Evolutionary conservation across 164 flowering plant genomes (phyloP).

Genomic region (Umbilicus rupestris): DNA sequence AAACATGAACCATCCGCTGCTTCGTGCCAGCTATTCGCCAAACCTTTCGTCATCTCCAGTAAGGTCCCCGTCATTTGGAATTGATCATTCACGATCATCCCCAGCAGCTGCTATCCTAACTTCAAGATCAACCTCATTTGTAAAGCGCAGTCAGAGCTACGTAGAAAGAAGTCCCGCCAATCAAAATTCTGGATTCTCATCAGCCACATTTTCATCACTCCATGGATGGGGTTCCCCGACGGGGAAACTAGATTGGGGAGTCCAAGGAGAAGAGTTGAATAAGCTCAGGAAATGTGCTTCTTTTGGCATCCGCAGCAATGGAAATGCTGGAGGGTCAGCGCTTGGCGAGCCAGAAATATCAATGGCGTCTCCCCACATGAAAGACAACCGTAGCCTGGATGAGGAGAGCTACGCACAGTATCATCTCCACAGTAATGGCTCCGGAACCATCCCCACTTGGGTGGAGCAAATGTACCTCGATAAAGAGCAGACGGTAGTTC

Average conservation of each 20-base stretch:
- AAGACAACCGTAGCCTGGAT: conserved; percentile 6
- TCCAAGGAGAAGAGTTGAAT: conserved; percentile 38
- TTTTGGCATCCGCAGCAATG: conserved; percentile 37
- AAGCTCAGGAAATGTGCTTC: conserved; percentile 44
- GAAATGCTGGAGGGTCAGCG: not conserved
- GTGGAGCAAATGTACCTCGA: conserved; percentile 52
- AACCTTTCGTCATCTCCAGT: conserved; percentile 30
- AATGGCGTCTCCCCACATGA: conserved; percentile 30
- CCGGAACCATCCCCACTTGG: conserved; percentile 35
- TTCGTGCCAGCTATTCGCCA: conserved; percentile 29
- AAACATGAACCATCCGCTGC: conserved; percentile 31
- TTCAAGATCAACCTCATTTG: conserved; percentile 51
- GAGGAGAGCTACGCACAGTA: conserved; percentile 28
- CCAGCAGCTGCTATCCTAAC: conserved; percentile 26
- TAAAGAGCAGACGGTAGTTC: conserved; percentile 55
- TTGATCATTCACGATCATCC: conserved; percentile 24
- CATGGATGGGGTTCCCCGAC: conserved; percentile 45
- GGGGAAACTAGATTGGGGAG: conserved; percentile 46
- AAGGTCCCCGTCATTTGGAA: conserved; percentile 25
- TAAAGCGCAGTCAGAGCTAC: conserved; percentile 62
- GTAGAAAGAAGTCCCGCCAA: conserved; percentile 27
- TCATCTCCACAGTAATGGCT: conserved; percentile 22
- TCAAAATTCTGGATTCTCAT: conserved; percentile 24
- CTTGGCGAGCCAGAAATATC: conserved; percentile 34
- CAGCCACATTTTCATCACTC: conserved; percentile 17